Percentiles rank a stretch among this genome's conserved stretches.
Evolutionary conservation across 2,329 filamentous ascomycete genomes (phyloP).

Genomic region (Paracoccidioides brasiliensis): DNA sequence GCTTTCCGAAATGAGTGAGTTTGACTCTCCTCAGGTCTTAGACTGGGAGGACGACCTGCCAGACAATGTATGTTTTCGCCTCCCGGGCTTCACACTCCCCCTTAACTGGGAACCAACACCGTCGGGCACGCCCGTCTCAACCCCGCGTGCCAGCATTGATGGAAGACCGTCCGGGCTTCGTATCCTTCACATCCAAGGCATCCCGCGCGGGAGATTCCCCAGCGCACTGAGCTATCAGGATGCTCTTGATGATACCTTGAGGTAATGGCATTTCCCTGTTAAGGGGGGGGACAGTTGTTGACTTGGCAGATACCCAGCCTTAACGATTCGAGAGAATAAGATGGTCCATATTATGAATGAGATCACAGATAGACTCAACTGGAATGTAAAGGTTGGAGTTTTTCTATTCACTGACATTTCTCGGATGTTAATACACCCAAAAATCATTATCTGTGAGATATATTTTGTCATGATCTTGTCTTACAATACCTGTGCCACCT

Average conservation of each 20-base stretch:
- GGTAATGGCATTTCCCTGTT: neutral
- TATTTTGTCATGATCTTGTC: neutral
- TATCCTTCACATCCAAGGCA: neutral
- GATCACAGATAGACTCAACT: conserved; percentile 24
- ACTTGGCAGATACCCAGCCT: conserved; percentile 1
- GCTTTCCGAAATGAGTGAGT: neutral
- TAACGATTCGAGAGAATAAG: conserved; percentile 16
- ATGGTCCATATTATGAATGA: conserved; percentile 24
- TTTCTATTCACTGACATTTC: neutral
- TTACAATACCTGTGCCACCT: neutral
- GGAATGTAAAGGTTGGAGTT: conserved; percentile 20
- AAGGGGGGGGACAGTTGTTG: neutral
- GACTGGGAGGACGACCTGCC: conserved; percentile 1
- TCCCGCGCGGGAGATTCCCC: neutral
- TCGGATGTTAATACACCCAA: neutral
- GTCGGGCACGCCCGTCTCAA: neutral
- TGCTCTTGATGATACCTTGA: neutral
- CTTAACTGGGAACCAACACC: neutral
- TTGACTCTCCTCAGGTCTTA: neutral
- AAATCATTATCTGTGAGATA: neutral
- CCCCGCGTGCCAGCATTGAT: neutral
- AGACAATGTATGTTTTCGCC: neutral
- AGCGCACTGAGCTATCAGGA: conserved; percentile 1
- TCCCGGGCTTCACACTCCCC: conserved; percentile 3
- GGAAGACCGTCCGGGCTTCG: neutral